Conservation (phyloP, 768 basidiomycete genomes). For the Tylopilus subfusipes region DNA sequence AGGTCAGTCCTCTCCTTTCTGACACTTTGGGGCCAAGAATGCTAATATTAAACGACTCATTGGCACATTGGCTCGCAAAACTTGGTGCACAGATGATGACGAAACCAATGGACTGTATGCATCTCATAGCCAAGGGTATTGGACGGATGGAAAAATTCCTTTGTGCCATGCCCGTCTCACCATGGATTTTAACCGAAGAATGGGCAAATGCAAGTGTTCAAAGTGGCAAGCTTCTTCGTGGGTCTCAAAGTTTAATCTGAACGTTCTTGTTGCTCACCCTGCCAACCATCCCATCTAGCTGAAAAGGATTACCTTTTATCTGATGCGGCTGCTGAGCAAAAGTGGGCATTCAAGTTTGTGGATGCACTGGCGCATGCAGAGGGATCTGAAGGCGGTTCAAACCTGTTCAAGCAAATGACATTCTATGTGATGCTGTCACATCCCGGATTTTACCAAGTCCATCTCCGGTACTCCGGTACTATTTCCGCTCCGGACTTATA, state of each 20-base stretch:
- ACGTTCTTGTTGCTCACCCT: not conserved
- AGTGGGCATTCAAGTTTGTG: slow-evolving; percentile 60
- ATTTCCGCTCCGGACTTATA: no score
- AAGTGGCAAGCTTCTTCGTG: slow-evolving; percentile 60
- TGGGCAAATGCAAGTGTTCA: slow-evolving; percentile 67
- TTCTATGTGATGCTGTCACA: slow-evolving; percentile 90
- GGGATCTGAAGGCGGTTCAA: slow-evolving; percentile 37
- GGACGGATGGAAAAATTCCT: slow-evolving; percentile 88
- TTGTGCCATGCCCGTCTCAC: slow-evolving; percentile 62
- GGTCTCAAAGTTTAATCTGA: slow-evolving; percentile 32
- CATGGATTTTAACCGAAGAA: slow-evolving; percentile 57
- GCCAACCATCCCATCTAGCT: slow-evolving; percentile 39
- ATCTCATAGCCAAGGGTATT: slow-evolving; percentile 66
- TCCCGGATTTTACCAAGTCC: no score
- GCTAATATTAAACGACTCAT: not conserved
- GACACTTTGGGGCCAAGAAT: not conserved
- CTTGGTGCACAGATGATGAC: slow-evolving; percentile 65
- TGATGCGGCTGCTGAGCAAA: slow-evolving; percentile 62
- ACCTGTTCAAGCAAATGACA: slow-evolving; percentile 57
- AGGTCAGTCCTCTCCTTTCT: slow-evolving; percentile 38
- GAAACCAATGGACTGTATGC: slow-evolving; percentile 68
- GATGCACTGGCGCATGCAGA: slow-evolving; percentile 61
- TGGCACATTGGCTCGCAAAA: slow-evolving; percentile 50
- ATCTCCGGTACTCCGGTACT: no score
- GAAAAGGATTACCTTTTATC: slow-evolving; percentile 56